Conservation (phyloP, 2,329 filamentous ascomycete genomes). For the Capronia epimyces region DNA sequence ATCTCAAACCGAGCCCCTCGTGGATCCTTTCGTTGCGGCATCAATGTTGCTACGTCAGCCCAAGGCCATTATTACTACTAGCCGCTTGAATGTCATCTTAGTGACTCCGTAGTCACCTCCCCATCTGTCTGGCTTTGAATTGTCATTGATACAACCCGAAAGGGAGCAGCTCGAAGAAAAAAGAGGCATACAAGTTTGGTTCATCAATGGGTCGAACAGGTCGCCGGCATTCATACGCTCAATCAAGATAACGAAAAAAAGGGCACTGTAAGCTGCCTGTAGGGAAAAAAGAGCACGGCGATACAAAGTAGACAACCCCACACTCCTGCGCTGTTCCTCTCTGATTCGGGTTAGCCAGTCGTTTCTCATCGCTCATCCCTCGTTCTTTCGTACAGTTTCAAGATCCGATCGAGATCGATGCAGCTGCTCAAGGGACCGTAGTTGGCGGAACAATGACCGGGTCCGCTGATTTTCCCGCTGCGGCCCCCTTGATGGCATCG, state of each 20-base stretch:
- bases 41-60: not conserved
- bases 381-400: not conserved
- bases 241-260: no score
- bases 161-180: no score
- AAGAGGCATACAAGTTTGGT: no score
- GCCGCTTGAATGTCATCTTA: no score
- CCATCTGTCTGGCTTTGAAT: no score
- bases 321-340: not conserved
- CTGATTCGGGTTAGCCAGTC: not conserved
- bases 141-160: no score
- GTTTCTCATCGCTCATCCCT: not conserved
- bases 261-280: not conserved
- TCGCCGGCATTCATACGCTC: no score
- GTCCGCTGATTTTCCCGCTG: constrained; percentile 9
- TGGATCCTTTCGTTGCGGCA: not conserved
- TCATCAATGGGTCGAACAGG: no score
- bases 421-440: constrained; percentile 11
- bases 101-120: no score
- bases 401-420: constrained; percentile 1
- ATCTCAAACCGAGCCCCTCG: not conserved
- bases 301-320: not conserved
- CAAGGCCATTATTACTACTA: not conserved
- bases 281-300: not conserved
- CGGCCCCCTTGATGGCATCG: constrained; percentile 31
- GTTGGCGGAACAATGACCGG: constrained; percentile 18